Percentiles rank a stretch among this genome's conserved stretches.
Conservation (phyloP, 2,329 filamentous ascomycete species). For the Harringtonia lauricola region DNA sequence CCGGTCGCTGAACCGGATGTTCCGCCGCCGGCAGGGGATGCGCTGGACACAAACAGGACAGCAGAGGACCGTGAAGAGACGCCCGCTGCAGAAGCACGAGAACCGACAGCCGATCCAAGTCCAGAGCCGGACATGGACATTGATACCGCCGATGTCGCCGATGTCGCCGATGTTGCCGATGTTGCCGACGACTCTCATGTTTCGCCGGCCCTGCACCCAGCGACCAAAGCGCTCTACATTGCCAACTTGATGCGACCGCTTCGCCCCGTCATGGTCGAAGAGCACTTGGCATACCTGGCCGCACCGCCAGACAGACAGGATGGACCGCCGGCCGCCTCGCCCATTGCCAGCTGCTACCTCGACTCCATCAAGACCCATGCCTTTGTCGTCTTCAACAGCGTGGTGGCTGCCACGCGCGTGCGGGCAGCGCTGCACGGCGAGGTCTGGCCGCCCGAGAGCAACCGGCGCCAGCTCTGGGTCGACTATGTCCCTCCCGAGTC, state of each 20-base stretch:
- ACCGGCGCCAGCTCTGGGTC: conserved; percentile 72
- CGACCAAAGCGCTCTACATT: conserved; percentile 75
- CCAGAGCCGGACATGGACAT: not conserved
- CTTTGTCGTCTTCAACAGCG: conserved; percentile 60
- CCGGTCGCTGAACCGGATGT: too few species aligned
- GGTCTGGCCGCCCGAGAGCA: conserved; percentile 80
- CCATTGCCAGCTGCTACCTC: conserved; percentile 62
- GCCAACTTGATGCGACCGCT: conserved; percentile 83
- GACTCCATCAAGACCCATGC: conserved; percentile 84
- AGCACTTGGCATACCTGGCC: conserved; percentile 60
- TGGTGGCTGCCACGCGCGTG: conserved; percentile 63
- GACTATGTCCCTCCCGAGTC: conserved; percentile 79
- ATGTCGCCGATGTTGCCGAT: too few species aligned
- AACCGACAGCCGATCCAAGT: not conserved
- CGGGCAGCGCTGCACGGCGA: conserved; percentile 65
- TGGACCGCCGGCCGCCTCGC: conserved; percentile 36
- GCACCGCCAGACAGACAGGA: conserved; percentile 29
- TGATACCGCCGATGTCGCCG: conserved; percentile 4
- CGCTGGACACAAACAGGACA: too few species aligned
- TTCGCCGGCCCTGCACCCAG: conserved; percentile 54
- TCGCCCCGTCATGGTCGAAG: conserved; percentile 53
- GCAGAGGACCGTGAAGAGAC: too few species aligned
- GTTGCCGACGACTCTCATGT: conserved; percentile 22
- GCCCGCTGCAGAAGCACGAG: too few species aligned
- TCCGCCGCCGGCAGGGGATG: too few species aligned